phyloP scores from a whole-genome alignment of 2,329 filamentous ascomycete genomes.

The Pseudocercospora ulei region DNA sequence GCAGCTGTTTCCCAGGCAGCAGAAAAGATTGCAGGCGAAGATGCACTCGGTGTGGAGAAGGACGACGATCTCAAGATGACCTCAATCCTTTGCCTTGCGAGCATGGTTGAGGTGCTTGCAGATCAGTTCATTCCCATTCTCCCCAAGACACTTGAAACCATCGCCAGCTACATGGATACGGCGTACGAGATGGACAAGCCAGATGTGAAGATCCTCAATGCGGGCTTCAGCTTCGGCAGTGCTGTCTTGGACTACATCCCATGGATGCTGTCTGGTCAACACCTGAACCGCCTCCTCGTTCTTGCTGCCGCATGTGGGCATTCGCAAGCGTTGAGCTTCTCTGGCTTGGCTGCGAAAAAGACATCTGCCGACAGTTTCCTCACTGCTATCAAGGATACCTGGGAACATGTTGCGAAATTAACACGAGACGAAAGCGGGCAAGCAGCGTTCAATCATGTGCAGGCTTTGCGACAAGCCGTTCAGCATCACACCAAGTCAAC shows the following conservation, averaged over 20 bases:
- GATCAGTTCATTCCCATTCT: slow-evolving; percentile 78
- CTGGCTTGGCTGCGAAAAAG: slow-evolving; percentile 65
- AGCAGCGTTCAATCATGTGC: slow-evolving; percentile 35
- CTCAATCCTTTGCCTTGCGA: slow-evolving; percentile 80
- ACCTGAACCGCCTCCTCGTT: slow-evolving; percentile 61
- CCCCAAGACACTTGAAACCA: slow-evolving; percentile 61
- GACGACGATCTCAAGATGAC: slow-evolving; percentile 67
- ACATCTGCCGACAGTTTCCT: slow-evolving; percentile 70
- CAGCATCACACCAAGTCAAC: slow-evolving; percentile 67
- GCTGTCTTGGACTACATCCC: slow-evolving; percentile 73
- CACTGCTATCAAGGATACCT: slow-evolving; percentile 60
- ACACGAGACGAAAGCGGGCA: slow-evolving; percentile 43
- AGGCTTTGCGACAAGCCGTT: slow-evolving; percentile 54
- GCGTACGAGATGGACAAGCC: slow-evolving; percentile 49
- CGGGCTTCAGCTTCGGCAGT: slow-evolving; percentile 61
- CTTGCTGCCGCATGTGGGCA: slow-evolving; percentile 57
- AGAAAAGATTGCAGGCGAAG: slow-evolving; percentile 61
- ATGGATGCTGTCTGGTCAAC: slow-evolving; percentile 72
- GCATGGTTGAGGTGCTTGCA: slow-evolving; percentile 75
- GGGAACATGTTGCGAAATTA: slow-evolving; percentile 48
- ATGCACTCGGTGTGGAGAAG: slow-evolving; percentile 65
- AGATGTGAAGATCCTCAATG: slow-evolving; percentile 14
- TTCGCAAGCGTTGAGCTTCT: slow-evolving; percentile 43
- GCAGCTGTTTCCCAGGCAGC: slow-evolving; percentile 67
- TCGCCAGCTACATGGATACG: slow-evolving; percentile 59